Percentiles rank a stretch among this genome's conserved stretches.
These are phyloP conservation scores for Claviceps digitariae DNA, from an alignment of 2,329 filamentous ascomycete species.

Conservation along the genomic window DNA sequence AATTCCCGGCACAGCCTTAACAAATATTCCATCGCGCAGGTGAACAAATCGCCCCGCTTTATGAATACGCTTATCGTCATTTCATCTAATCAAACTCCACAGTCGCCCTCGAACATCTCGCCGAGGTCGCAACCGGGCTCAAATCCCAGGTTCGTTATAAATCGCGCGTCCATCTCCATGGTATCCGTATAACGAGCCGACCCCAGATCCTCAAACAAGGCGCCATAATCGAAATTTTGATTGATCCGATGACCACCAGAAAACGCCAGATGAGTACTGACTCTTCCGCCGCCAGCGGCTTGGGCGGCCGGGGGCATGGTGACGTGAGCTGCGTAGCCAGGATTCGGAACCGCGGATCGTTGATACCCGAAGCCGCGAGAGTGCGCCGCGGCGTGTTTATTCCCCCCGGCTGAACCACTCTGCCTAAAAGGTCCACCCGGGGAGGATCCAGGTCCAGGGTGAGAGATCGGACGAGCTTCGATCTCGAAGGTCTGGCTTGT, in stretches of 20 bases:
- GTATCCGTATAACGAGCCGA: slow-evolving; percentile 35
- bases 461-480: background rate
- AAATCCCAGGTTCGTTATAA: slow-evolving; percentile 55
- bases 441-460: background rate
- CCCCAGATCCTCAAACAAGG: slow-evolving; percentile 37
- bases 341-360: background rate
- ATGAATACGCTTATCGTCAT: no score
- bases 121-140: slow-evolving; percentile 46
- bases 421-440: background rate
- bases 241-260: slow-evolving; percentile 3
- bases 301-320: background rate
- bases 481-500: background rate
- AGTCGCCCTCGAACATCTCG: slow-evolving; percentile 33
- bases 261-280: background rate
- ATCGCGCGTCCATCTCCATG: slow-evolving; percentile 43
- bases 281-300: background rate
- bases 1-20: background rate
- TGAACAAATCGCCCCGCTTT: no score
- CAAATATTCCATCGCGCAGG: background rate
- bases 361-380: background rate
- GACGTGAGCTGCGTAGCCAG: background rate
- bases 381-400: background rate
- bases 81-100: slow-evolving; percentile 15
- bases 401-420: background rate
- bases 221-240: slow-evolving; percentile 32